Base-by-base conservation (phyloP, 495 filamentous ascomycete genomes). In the Poronia punctata region DNA sequence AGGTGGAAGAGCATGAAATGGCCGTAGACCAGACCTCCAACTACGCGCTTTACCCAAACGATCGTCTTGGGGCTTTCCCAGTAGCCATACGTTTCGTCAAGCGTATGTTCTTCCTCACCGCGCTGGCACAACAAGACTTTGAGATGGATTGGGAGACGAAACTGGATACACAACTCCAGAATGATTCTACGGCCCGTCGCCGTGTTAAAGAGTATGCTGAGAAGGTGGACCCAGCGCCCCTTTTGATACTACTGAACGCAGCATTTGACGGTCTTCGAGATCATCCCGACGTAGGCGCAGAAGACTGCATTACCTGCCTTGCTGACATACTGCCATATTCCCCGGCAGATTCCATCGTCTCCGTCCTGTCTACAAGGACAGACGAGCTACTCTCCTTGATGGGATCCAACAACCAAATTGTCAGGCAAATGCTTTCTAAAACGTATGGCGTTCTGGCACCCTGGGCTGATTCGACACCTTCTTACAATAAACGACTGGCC, bases 141-240 rank as follows among this genome's bases (percentile, higher is more conserved):
- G 82, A 93, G 46, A 75, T 82, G 39, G 85, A 90, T 35, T 96
- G 90, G 90, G 88, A 89, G 45, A 69, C 79, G 17, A 82, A 82
- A 57, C 63, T 95, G 3, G 84, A 87, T 49, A 71, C 77, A 10
- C 61, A 80, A 0, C 67, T 88, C 14, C 68, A 78, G 9, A 80
- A 80, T 4, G 79, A 86, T 53, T 68, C 77, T 28, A 58, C 67
- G 25, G 76, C 72, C 6, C 76, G 86, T 16, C 43, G 62, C 12
- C 68, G 69, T 2, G 66, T 95, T 8, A 76, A 69, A 49, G 46
- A 50, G 36, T 74, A 67, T 36, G 33, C 64, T 10, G 35, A 36
- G 4, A 46, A 26, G 19, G 42, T 59, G 7, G 43, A 66, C 15
- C 3, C 40, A 9, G 46, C 50, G n/a, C 41, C 48, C 7, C 26